phyloP scores from a whole-genome alignment of 495 filamentous ascomycete genomes.

The Penicillium lividum region DNA sequence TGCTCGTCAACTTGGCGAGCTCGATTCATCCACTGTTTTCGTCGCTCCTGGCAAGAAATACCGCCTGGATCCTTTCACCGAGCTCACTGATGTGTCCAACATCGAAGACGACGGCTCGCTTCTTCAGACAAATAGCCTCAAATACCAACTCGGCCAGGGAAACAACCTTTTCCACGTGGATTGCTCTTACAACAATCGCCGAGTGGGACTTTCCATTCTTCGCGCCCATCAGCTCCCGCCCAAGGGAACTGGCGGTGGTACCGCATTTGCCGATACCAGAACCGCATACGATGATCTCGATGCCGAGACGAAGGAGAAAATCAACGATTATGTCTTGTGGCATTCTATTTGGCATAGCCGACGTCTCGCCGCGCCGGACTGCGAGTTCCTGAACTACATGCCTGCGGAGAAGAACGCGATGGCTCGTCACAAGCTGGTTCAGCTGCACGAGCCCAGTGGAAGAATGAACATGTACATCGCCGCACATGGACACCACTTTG shows the following conservation, averaged over 20 bases:
- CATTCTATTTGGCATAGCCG: slow-evolving; percentile 5
- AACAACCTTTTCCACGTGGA: slow-evolving; percentile 3
- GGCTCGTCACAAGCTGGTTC: neutral
- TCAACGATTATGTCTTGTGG: slow-evolving; percentile 2
- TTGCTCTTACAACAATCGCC: neutral
- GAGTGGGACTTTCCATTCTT: neutral
- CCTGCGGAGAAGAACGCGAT: neutral
- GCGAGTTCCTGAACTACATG: neutral
- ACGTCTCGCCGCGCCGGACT: neutral
- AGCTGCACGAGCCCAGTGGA: slow-evolving; percentile 1
- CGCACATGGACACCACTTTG: slow-evolving; percentile 1
- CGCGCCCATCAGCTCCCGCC: neutral
- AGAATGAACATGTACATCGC: slow-evolving; percentile 5
- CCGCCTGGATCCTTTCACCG: neutral
- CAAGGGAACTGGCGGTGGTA: neutral
- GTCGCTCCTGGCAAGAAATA: neutral
- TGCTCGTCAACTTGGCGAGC: neutral
- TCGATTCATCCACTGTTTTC: neutral
- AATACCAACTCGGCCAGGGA: neutral
- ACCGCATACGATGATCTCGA: slow-evolving; percentile 1
- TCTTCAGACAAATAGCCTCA: neutral
- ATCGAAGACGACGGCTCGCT: slow-evolving; percentile 1
- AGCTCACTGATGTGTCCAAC: neutral
- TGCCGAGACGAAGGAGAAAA: neutral
- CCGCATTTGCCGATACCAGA: neutral